These are phyloP conservation scores for Anthostomella pinea DNA, from an alignment of 2,329 filamentous ascomycete genomes.

Conservation along the genomic window DNA sequence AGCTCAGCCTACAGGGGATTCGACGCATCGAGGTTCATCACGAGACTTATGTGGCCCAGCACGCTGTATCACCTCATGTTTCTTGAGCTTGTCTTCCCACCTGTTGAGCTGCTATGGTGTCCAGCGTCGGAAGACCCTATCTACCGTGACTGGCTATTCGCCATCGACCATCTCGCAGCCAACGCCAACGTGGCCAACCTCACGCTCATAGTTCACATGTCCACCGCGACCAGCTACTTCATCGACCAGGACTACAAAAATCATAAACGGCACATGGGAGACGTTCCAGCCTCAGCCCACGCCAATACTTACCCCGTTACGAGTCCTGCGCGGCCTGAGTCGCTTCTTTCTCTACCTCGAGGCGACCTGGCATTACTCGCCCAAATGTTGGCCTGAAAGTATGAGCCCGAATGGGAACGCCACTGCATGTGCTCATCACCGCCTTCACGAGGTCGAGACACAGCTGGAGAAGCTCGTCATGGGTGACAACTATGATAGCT, in stretches of 20 bases:
- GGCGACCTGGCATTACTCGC: neutral
- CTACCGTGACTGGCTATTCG: constrained; percentile 3
- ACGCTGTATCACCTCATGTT: constrained; percentile 1
- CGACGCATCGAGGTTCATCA: constrained; percentile 6
- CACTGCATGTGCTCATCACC: too few species aligned
- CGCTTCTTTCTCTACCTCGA: too few species aligned
- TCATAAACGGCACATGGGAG: too few species aligned
- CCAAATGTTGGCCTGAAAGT: neutral
- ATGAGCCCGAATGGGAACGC: neutral
- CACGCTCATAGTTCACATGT: constrained; percentile 2
- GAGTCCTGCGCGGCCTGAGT: too few species aligned
- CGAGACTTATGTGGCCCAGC: constrained; percentile 1
- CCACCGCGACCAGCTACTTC: neutral
- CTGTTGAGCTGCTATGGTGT: neutral
- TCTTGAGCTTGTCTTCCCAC: constrained; percentile 8
- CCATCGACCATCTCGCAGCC: constrained; percentile 3
- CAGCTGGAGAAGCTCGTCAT: constrained; percentile 11
- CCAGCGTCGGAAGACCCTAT: neutral
- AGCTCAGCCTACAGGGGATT: too few species aligned
- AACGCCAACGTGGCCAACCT: constrained; percentile 4
- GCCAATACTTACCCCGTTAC: too few species aligned
- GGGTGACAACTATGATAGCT: constrained; percentile 9
- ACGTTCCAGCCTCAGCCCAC: too few species aligned
- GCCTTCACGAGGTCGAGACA: too few species aligned
- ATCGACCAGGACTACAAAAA: too few species aligned